A percentile compares a stretch with the other conserved stretches of the same genome.
Conservation (phyloP, 140 eudicot species). For the Ambrosia hybrid region DNA sequence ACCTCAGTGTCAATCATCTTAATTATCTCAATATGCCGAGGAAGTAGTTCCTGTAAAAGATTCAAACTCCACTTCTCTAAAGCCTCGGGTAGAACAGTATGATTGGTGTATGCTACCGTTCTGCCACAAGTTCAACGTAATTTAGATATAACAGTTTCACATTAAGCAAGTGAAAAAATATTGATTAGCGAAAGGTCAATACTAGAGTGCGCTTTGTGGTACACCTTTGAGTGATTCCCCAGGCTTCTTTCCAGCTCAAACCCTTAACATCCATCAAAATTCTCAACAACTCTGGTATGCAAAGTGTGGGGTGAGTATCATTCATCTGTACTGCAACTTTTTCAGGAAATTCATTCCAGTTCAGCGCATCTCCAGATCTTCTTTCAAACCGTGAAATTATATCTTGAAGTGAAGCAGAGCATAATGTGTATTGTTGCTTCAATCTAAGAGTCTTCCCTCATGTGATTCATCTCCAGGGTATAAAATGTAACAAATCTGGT, state of each 20-base stretch:
- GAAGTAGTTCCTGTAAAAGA: slow-evolving; percentile 63
- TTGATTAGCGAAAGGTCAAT: not conserved
- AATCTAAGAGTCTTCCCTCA: slow-evolving; percentile 82
- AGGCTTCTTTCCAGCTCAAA: slow-evolving; percentile 72
- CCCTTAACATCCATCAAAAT: slow-evolving; percentile 64
- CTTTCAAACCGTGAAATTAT: slow-evolving; percentile 78
- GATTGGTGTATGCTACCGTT: slow-evolving; percentile 79
- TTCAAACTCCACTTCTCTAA: slow-evolving; percentile 73
- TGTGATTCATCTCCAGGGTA: slow-evolving; percentile 96
- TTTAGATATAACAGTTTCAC: not conserved
- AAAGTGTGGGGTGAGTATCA: slow-evolving; percentile 81
- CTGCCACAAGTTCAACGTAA: slow-evolving; percentile 37
- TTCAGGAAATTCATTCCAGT: slow-evolving; percentile 74
- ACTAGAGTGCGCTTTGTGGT: slow-evolving; percentile 1
- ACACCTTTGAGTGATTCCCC: slow-evolving; percentile 71
- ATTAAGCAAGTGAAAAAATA: slow-evolving; percentile 3
- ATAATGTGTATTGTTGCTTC: slow-evolving; percentile 93
- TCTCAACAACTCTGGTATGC: slow-evolving; percentile 72
- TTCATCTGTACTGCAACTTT: slow-evolving; percentile 84
- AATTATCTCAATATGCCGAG: slow-evolving; percentile 74
- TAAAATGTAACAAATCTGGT: slow-evolving; percentile 80
- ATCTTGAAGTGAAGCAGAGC: slow-evolving; percentile 98
- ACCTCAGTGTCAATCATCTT: slow-evolving; percentile 66
- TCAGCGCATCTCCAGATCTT: slow-evolving; percentile 57
- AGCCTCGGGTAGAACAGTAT: slow-evolving; percentile 83